Conservation (phyloP, 192 early-diverging fungal species). For the Umbelopsis sp. region DNA sequence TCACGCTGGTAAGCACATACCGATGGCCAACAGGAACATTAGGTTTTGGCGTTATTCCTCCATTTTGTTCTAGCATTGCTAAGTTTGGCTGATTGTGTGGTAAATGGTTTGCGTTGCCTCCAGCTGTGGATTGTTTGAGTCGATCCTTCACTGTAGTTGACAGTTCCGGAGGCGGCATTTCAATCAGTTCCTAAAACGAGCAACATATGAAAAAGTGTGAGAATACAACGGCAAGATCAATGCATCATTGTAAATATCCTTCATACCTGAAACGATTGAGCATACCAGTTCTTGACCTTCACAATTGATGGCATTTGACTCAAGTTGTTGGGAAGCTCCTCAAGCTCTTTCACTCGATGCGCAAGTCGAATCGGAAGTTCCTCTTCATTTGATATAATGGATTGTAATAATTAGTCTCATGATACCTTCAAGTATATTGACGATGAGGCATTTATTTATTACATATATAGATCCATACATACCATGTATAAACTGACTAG, state of each 20-base stretch:
- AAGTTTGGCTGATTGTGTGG: constrained; percentile 50
- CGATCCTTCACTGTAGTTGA: constrained; percentile 7
- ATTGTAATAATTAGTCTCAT: no score
- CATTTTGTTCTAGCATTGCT: constrained; percentile 31
- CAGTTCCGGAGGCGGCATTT: constrained; percentile 29
- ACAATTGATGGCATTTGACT: constrained; percentile 89
- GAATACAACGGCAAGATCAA: background rate
- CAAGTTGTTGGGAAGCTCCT: constrained; percentile 83
- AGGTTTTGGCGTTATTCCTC: background rate
- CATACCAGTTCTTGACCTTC: constrained; percentile 95
- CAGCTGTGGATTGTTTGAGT: background rate
- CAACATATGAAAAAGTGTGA: constrained; percentile 7
- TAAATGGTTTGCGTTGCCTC: constrained; percentile 20
- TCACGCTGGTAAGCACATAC: constrained; percentile 30
- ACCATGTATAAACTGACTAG: constrained; percentile 76
- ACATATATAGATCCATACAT: background rate
- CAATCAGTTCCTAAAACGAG: constrained; percentile 35
- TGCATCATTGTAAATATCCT: background rate
- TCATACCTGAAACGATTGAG: constrained; percentile 79
- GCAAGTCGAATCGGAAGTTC: constrained; percentile 94
- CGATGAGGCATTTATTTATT: background rate
- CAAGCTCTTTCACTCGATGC: constrained; percentile 93
- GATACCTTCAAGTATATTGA: no score
- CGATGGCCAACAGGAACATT: constrained; percentile 51
- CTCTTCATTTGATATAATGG: constrained; percentile 39